Base-by-base conservation (phyloP, 192 early-diverging fungal species). In the Kappamyces sp. region DNA sequence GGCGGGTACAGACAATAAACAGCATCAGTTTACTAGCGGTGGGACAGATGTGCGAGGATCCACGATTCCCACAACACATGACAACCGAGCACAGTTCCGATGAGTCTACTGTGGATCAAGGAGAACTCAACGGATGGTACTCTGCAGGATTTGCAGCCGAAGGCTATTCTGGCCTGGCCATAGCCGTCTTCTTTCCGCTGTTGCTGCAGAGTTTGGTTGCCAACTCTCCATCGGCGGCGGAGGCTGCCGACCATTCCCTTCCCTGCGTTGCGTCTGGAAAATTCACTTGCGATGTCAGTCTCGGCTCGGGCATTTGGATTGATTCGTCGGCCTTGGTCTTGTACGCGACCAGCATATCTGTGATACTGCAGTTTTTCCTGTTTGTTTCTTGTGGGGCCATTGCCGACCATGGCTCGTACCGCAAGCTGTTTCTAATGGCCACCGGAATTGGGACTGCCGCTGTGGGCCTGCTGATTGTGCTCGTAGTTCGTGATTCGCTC, bases 301-400 rank as follows among this genome's bases (percentile, higher is more conserved):
- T 45, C 43, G 22, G 12, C 12, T 22, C 45, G 11, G 52, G 42
- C 29, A 52, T 45, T 11, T 64, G 50, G 47, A 22, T 66, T 9
- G 50, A 66, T 41, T 48, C 50, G 29, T 57, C 65, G 12, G 29
- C 31, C 8, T 66, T 63, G 33, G 48, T 52, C 6, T 40, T 62
- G 15, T 66, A 65, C 42, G 58, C 63, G 31, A 65, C 63, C 41
- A 52, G 52, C 14, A 34, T 60, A 7, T 69, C 68, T 49, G 68
- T 69, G 3, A 42, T 65, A 3, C 38, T 60, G 14, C 68, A 69
- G 48, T 57, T 60, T 29, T 7, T 69, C 29, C 38, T 69, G 35
- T 65, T 69, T 59, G 59, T 69, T 38, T 60, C 45, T 61, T 54
- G 64, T 2, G 68, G 68, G 8, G 62, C 68, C 3, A n/a, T 69